Conservation (phyloP, 2,329 filamentous ascomycete species). For the Paramyrothecium sp. region DNA sequence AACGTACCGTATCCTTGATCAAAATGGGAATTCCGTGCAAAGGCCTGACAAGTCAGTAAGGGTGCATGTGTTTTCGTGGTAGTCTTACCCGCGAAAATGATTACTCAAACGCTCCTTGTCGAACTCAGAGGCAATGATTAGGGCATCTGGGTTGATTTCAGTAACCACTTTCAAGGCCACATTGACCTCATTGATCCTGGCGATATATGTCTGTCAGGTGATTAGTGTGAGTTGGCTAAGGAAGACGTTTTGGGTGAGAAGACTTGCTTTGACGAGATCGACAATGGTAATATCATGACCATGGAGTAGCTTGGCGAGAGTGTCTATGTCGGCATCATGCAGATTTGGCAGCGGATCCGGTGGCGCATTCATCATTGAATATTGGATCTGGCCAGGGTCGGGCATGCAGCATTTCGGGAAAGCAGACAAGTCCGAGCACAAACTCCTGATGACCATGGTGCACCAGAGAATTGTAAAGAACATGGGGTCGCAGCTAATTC, state of each 20-base stretch:
- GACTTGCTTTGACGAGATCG: not conserved
- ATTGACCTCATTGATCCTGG: not conserved
- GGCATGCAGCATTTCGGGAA: too few relatives aligned
- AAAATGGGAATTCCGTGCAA: constrained; percentile 62
- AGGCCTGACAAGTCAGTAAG: constrained; percentile 28
- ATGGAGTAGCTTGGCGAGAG: too few relatives aligned
- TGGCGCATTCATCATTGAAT: too few relatives aligned
- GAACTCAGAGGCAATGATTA: constrained; percentile 24
- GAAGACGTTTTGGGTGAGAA: not conserved
- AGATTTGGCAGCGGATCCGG: too few relatives aligned
- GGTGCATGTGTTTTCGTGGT: constrained; percentile 3
- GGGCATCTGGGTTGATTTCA: constrained; percentile 32
- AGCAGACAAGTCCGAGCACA: too few relatives aligned
- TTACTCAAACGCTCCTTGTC: constrained; percentile 17
- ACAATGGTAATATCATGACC: not conserved
- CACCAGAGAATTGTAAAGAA: too few relatives aligned
- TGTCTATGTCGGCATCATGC: too few relatives aligned
- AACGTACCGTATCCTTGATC: constrained; percentile 50
- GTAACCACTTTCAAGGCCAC: constrained; percentile 15
- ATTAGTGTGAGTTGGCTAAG: too few relatives aligned
- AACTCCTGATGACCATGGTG: too few relatives aligned
- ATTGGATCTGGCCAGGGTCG: too few relatives aligned
- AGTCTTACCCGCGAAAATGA: not conserved
- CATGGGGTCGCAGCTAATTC: too few relatives aligned
- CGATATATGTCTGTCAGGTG: not conserved